Percentiles rank a stretch among this genome's conserved stretches.
Conservation (phyloP, 2,329 filamentous ascomycete species). For the Claviceps capensis region DNA sequence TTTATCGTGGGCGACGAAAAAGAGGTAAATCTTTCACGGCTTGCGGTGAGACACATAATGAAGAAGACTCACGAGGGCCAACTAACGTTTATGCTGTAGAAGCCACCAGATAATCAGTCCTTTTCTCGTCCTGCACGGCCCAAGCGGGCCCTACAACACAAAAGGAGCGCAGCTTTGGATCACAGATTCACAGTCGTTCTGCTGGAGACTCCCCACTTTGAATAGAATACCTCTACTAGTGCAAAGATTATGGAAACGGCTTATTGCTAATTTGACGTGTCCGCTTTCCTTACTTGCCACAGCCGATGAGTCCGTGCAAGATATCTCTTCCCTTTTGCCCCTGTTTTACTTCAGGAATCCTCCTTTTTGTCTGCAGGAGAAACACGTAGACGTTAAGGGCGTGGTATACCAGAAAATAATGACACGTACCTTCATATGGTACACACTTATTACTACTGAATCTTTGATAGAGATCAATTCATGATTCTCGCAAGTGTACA, state of each 20-base stretch:
- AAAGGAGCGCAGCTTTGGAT: too few species aligned
- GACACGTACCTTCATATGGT: conserved; percentile 2
- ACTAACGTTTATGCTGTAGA: background rate
- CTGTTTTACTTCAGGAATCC: background rate
- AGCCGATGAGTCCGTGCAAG: background rate
- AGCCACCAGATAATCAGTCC: background rate
- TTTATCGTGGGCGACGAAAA: conserved; percentile 64
- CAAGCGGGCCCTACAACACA: too few species aligned
- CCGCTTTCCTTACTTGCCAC: background rate
- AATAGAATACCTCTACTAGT: too few species aligned
- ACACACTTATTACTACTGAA: background rate
- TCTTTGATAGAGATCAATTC: background rate
- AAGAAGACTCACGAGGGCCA: background rate
- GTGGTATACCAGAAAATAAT: conserved; percentile 6
- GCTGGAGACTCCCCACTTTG: too few species aligned
- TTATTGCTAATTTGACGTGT: too few species aligned
- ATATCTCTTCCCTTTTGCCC: background rate
- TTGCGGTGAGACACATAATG: background rate
- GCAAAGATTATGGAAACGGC: too few species aligned
- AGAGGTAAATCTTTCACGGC: conserved; percentile 33
- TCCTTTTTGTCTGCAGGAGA: background rate
- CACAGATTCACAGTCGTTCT: too few species aligned
- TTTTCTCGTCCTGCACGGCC: background rate
- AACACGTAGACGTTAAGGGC: conserved; percentile 6
- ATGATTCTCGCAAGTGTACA: background rate